phyloP scores from a whole-genome alignment of 164 flowering plant species.

The Berberis vulgaris region DNA sequence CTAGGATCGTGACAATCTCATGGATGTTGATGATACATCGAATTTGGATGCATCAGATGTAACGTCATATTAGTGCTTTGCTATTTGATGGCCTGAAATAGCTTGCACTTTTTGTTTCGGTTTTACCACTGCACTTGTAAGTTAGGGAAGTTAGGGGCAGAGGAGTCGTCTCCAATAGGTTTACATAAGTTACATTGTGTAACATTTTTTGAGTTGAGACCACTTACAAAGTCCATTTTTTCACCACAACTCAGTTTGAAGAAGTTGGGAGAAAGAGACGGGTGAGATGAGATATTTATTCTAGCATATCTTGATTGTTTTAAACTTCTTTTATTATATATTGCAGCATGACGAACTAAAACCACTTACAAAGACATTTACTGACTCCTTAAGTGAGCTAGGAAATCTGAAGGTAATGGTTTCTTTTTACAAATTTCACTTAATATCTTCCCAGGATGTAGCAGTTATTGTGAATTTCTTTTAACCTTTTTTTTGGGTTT shows the following conservation, averaged over 20 bases:
- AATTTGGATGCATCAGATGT: neutral
- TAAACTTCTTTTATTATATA: neutral
- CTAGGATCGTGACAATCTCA: too few species aligned
- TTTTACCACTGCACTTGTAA: too few species aligned
- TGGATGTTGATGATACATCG: too few species aligned
- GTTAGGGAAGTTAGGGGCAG: too few species aligned
- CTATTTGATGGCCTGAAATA: too few species aligned
- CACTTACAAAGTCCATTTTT: conserved; percentile 37
- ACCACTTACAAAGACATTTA: conserved; percentile 77
- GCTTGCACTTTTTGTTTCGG: too few species aligned
- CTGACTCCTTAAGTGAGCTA: conserved; percentile 92
- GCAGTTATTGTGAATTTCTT: neutral
- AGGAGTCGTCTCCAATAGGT: too few species aligned
- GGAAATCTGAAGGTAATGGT: conserved; percentile 76
- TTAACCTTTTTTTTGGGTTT: conserved; percentile 4
- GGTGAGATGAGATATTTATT: neutral
- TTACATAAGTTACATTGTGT: neutral
- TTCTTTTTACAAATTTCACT: neutral
- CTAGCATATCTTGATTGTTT: neutral
- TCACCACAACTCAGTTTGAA: too few species aligned
- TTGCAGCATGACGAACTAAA: conserved; percentile 50
- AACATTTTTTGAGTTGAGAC: conserved; percentile 63
- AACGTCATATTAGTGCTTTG: too few species aligned
- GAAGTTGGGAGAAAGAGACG: too few species aligned
- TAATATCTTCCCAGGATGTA: neutral